These are phyloP conservation scores for Epichloe scottii DNA, from an alignment of 2,329 filamentous ascomycete genomes.

Conservation along the genomic window DNA sequence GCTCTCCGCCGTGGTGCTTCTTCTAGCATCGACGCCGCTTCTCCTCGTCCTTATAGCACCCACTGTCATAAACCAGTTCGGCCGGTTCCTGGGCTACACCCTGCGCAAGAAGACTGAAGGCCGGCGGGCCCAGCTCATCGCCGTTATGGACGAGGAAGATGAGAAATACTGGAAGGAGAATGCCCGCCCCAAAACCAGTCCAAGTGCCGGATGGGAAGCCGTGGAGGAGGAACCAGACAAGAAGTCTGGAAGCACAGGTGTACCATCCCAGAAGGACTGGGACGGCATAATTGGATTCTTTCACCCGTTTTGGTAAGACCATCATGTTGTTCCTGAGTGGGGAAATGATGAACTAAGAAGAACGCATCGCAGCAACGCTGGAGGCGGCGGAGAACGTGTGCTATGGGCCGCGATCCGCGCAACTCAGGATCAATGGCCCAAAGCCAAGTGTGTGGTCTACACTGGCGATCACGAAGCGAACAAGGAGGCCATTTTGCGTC, in stretches of 20 bases:
- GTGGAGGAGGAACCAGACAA: slow-evolving; percentile 49
- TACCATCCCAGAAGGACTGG: slow-evolving; percentile 47
- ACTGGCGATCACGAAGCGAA: slow-evolving; percentile 86
- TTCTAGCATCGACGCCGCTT: slow-evolving; percentile 10
- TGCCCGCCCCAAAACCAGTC: slow-evolving; percentile 19
- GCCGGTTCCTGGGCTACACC: slow-evolving; percentile 43
- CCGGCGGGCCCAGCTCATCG: slow-evolving; percentile 44
- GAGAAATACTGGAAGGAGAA: slow-evolving; percentile 23
- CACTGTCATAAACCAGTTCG: slow-evolving; percentile 20
- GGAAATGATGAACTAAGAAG: background rate
- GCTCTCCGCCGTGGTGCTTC: slow-evolving; percentile 14
- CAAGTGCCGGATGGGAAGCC: slow-evolving; percentile 59
- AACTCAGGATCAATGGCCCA: slow-evolving; percentile 79
- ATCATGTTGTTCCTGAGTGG: background rate
- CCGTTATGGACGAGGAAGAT: slow-evolving; percentile 35
- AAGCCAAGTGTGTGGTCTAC: slow-evolving; percentile 82
- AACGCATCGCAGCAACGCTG: slow-evolving; percentile 59
- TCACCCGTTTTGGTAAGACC: slow-evolving; percentile 80
- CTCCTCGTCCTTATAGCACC: slow-evolving; percentile 16
- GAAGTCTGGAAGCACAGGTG: slow-evolving; percentile 17
- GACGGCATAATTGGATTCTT: slow-evolving; percentile 88
- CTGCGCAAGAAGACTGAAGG: slow-evolving; percentile 51
- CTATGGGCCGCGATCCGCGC: slow-evolving; percentile 91
- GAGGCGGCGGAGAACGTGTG: slow-evolving; percentile 88
- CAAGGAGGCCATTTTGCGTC: slow-evolving; percentile 65